phyloP scores from a whole-genome alignment of 371 early-diverging fungal species.

The Actinomucor elegans region DNA sequence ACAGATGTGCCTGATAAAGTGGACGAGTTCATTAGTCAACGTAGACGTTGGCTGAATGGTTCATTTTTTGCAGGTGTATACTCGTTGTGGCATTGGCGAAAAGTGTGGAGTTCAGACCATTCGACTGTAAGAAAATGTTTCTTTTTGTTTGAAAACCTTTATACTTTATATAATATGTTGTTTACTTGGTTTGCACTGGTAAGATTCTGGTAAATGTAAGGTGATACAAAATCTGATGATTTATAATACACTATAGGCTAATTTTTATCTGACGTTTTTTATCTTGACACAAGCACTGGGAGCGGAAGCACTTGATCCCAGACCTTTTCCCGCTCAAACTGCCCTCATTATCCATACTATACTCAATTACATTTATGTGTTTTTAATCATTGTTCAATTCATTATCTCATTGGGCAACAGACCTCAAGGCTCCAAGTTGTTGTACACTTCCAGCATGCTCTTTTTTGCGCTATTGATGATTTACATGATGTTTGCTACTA shows the following conservation, averaged over 20 bases:
- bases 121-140: constrained; percentile 54
- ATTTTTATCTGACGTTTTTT: constrained; percentile 77
- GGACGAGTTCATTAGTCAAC: constrained; percentile 80
- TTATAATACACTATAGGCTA: constrained; percentile 55
- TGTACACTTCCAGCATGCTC: constrained; percentile 38
- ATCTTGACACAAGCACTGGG: constrained; percentile 51
- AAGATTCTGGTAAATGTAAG: too few relatives aligned
- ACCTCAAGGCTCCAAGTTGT: constrained; percentile 64
- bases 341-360: constrained; percentile 21
- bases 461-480: constrained; percentile 58
- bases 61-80: constrained; percentile 63
- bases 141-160: constrained; percentile 62
- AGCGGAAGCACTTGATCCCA: constrained; percentile 13
- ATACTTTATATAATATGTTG: constrained; percentile 53
- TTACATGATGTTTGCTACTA: constrained; percentile 62
- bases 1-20: constrained; percentile 84
- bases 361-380: constrained; percentile 57
- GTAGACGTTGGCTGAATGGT: constrained; percentile 90
- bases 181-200: constrained; percentile 80
- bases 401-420: constrained; percentile 74
- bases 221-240: too few relatives aligned
- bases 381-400: constrained; percentile 53
- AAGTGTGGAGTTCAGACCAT: constrained; percentile 60
- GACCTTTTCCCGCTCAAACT: constrained; percentile 17
- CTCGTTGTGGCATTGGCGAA: constrained; percentile 48